phyloP scores from a whole-genome alignment of 2,329 filamentous ascomycete genomes.

The Colletotrichum trifolii region DNA sequence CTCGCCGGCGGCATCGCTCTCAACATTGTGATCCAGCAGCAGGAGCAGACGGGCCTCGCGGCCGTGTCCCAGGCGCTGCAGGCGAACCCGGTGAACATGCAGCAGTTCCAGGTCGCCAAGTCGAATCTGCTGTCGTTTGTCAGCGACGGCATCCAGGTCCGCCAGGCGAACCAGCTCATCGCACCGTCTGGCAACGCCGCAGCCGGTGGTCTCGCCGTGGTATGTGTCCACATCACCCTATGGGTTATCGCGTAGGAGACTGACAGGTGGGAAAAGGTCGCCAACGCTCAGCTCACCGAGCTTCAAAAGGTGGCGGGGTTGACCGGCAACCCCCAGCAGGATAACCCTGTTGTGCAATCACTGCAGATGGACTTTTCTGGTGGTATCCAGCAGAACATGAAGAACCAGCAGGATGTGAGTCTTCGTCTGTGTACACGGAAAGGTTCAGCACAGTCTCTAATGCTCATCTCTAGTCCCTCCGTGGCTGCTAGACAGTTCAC shows the following conservation, averaged over 20 bases:
- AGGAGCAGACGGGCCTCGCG: conserved; percentile 26
- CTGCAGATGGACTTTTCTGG: conserved; percentile 33
- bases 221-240: neutral
- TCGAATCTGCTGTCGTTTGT: conserved; percentile 35
- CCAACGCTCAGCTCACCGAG: conserved; percentile 32
- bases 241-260: neutral
- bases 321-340: conserved; percentile 29
- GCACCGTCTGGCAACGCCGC: conserved; percentile 30
- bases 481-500: conserved; percentile 18
- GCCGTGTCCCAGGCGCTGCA: conserved; percentile 28
- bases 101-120: conserved; percentile 36
- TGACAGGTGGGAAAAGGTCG: conserved; percentile 6
- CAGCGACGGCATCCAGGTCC: conserved; percentile 33
- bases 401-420: conserved; percentile 33
- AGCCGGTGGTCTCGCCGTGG: conserved; percentile 26
- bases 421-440: too few species aligned
- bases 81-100: conserved; percentile 30
- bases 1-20: conserved; percentile 32
- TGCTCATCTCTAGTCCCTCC: neutral
- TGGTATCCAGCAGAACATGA: conserved; percentile 36
- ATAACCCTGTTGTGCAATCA: conserved; percentile 26
- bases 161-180: conserved; percentile 35
- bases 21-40: conserved; percentile 35
- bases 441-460: neutral
- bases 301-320: conserved; percentile 32